Percentiles rank a stretch among this genome's conserved stretches.
These are phyloP conservation scores for Saccharomycopsis selenospora DNA, from an alignment of 805 yeast genomes.

Conservation along the genomic window DNA sequence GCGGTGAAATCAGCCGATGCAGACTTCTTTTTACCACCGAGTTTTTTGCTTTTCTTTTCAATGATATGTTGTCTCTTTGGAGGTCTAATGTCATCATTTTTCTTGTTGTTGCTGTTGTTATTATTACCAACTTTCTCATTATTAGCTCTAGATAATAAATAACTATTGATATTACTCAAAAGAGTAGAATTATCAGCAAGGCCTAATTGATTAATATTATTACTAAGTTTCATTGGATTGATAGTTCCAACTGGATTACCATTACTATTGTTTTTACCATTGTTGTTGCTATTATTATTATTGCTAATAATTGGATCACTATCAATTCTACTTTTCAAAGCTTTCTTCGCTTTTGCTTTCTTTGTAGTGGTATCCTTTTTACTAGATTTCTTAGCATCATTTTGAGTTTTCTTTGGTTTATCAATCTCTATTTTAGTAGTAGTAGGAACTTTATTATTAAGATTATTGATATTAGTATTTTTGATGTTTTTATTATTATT, in stretches of 20 bases:
- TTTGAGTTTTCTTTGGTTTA: neutral
- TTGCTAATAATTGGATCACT: neutral
- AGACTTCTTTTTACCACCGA: neutral
- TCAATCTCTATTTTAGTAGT: neutral
- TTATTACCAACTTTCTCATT: neutral
- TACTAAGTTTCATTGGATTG: slow-evolving; percentile 12
- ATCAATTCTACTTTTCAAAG: neutral
- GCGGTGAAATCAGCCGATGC: neutral
- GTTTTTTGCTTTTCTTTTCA: neutral
- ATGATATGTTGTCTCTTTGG: slow-evolving; percentile 4
- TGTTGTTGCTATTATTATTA: slow-evolving; percentile 2
- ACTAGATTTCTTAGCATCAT: neutral
- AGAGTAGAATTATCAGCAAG: neutral
- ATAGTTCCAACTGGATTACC: slow-evolving; percentile 6
- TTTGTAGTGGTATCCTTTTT: neutral
- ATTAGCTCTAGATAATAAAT: neutral
- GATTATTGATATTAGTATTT: neutral
- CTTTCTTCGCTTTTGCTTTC: neutral
- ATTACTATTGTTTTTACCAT: neutral
- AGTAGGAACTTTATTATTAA: neutral
- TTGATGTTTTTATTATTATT: neutral
- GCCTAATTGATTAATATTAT: neutral
- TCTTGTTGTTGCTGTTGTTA: neutral
- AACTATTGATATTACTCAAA: neutral
- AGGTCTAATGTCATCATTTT: neutral